phyloP scores from a whole-genome alignment of 495 filamentous ascomycete genomes.

The Aspergillus saccharolyticus region DNA sequence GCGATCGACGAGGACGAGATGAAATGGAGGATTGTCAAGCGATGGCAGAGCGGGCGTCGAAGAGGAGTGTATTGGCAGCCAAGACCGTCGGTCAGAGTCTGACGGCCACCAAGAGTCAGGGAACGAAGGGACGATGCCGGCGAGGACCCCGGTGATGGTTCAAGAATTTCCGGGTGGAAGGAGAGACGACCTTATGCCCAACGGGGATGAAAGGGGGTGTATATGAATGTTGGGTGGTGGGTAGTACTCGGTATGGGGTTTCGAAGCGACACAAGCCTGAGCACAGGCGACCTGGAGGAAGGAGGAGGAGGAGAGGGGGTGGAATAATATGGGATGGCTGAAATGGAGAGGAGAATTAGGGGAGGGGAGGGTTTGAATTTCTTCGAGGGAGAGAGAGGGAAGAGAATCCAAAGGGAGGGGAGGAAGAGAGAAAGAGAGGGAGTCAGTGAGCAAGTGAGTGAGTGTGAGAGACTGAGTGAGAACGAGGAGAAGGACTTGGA shows the following conservation, averaged over 20 bases:
- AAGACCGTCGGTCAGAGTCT: conserved; percentile 23
- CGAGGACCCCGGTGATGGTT: conserved; percentile 4
- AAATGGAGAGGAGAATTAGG: neutral
- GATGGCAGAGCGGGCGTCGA: conserved; percentile 13
- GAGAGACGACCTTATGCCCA: neutral
- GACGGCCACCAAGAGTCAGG: conserved; percentile 12
- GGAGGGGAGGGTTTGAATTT: neutral
- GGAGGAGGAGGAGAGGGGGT: neutral
- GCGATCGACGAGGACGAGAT: conserved; percentile 5
- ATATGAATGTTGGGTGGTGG: neutral
- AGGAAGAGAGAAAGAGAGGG: neutral
- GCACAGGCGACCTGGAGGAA: neutral
- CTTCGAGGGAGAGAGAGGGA: neutral
- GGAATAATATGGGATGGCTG: too few relatives aligned
- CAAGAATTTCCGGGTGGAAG: neutral
- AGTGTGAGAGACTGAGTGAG: neutral
- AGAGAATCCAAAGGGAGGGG: neutral
- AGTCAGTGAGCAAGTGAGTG: neutral
- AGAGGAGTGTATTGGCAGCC: conserved; percentile 20
- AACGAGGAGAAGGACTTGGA: neutral
- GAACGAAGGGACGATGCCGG: neutral
- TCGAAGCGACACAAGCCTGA: neutral
- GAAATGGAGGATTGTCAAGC: conserved; percentile 7
- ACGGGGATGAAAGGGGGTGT: neutral
- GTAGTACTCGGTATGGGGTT: neutral